A percentile compares a stretch with the other conserved stretches of the same genome.
phyloP scores from a whole-genome alignment of 106 monocot species.

The Apostasia shenzhenica region DNA sequence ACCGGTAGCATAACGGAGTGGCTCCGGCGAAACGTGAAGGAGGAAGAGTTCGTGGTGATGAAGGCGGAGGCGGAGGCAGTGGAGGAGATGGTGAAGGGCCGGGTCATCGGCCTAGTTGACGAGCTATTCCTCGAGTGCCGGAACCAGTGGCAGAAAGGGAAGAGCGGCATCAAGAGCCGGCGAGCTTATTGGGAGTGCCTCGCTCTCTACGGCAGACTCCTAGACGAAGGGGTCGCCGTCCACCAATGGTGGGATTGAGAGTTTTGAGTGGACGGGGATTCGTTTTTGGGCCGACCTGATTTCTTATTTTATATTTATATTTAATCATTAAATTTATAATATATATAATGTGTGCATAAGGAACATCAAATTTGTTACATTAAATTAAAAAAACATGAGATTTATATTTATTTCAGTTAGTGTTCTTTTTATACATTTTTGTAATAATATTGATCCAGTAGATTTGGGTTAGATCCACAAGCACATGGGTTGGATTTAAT shows the following conservation, averaged over 20 bases:
- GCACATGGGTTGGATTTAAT: too few relatives aligned
- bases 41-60: conserved; percentile 39
- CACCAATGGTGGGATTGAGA: conserved; percentile 41
- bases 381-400: too few relatives aligned
- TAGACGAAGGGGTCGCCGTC: conserved; percentile 35
- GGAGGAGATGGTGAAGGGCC: conserved; percentile 25
- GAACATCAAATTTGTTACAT: too few relatives aligned
- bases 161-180: not conserved
- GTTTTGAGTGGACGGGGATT: not conserved
- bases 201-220: conserved; percentile 33
- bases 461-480: too few relatives aligned
- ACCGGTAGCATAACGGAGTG: conserved; percentile 13
- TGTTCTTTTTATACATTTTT: too few relatives aligned
- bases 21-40: conserved; percentile 18
- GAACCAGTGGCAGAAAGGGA: not conserved
- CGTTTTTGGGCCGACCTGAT: too few relatives aligned
- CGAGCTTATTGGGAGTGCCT: conserved; percentile 45
- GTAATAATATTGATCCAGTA: too few relatives aligned
- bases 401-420: too few relatives aligned
- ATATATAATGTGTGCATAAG: too few relatives aligned
- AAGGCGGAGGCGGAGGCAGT: conserved; percentile 33
- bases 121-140: conserved; percentile 41
- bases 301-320: too few relatives aligned
- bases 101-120: conserved; percentile 22
- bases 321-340: too few relatives aligned